Percentiles rank a stretch among this genome's conserved stretches.
These are phyloP conservation scores for Talaromyces thailandensis DNA, from an alignment of 495 filamentous ascomycete species.

Conservation along the genomic window DNA sequence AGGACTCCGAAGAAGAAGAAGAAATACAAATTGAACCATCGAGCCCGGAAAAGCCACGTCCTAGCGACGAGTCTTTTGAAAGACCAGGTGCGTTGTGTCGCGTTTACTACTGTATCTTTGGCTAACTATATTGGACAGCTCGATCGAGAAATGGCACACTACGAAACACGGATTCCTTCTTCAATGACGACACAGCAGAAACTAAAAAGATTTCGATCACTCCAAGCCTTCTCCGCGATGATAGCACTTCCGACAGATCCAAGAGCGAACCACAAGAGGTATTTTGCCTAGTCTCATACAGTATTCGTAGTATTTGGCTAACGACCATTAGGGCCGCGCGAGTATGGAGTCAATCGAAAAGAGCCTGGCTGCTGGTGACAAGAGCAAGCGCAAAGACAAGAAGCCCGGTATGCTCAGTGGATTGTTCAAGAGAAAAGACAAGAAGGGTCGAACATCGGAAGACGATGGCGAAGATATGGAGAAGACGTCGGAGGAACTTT, in stretches of 20 bases:
- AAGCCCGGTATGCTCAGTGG: slow-evolving; percentile 87
- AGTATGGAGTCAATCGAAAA: slow-evolving; percentile 48
- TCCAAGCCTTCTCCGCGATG: slow-evolving; percentile 87
- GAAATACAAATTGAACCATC: slow-evolving; percentile 21
- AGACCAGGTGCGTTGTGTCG: slow-evolving; percentile 25
- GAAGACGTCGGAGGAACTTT: slow-evolving; percentile 49
- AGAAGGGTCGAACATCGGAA: slow-evolving; percentile 62
- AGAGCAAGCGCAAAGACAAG: slow-evolving; percentile 72
- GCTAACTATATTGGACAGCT: slow-evolving; percentile 8
- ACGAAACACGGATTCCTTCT: slow-evolving; percentile 89
- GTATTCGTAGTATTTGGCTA: slow-evolving; percentile 10
- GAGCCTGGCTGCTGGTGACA: slow-evolving; percentile 39
- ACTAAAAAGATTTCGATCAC: slow-evolving; percentile 97
- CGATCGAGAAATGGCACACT: slow-evolving; percentile 77
- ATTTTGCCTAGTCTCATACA: slow-evolving; percentile 12
- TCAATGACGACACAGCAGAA: slow-evolving; percentile 89
- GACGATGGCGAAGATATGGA: slow-evolving; percentile 56
- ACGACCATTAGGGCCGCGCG: slow-evolving; percentile 18
- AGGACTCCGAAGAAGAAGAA: slow-evolving; percentile 17
- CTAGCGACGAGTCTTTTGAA: slow-evolving; percentile 61
- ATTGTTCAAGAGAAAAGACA: slow-evolving; percentile 92
- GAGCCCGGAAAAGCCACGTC: slow-evolving; percentile 34
- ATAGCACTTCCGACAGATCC: slow-evolving; percentile 50
- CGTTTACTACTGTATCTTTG: not conserved
- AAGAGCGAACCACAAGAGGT: slow-evolving; percentile 55